These are phyloP conservation scores for Pseudozyma sp. DNA, from an alignment of 1,284 basidiomycete genomes.

Conservation along the genomic window DNA sequence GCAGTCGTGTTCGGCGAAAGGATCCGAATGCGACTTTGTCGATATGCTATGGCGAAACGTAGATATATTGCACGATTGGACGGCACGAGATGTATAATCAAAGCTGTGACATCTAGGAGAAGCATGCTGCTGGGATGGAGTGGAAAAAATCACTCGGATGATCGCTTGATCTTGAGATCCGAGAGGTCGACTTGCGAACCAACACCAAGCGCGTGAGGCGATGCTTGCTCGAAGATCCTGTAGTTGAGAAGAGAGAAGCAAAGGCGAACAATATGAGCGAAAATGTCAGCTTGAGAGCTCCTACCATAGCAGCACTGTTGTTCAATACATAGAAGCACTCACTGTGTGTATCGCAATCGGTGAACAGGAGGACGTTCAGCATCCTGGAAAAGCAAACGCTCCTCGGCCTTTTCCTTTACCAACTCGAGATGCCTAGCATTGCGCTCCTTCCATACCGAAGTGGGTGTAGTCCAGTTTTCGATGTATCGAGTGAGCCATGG, in stretches of 20 bases:
- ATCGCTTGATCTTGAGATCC: constrained; percentile 62
- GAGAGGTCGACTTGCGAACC: constrained; percentile 61
- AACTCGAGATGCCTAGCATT: constrained; percentile 54
- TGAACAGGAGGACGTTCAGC: constrained; percentile 62
- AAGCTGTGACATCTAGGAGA: constrained; percentile 5
- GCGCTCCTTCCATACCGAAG: constrained; percentile 51
- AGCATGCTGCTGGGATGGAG: not conserved
- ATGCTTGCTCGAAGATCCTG: constrained; percentile 63
- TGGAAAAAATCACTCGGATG: constrained; percentile 28
- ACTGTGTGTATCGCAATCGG: constrained; percentile 56
- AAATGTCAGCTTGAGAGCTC: no score
- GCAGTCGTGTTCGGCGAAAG: no score
- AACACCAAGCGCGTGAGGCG: constrained; percentile 55
- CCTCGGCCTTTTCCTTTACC: constrained; percentile 54
- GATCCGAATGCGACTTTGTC: no score
- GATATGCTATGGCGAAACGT: constrained; percentile 1
- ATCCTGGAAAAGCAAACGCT: constrained; percentile 58
- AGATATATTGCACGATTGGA: constrained; percentile 24
- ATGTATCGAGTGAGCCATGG: constrained; percentile 66
- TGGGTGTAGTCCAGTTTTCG: constrained; percentile 51
- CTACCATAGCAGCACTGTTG: no score
- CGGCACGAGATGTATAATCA: not conserved
- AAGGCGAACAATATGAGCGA: not conserved
- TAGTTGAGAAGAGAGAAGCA: not conserved
- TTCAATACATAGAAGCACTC: no score